Base-by-base conservation (phyloP, 139 green algal genomes). In the Gonium pectorale region DNA sequence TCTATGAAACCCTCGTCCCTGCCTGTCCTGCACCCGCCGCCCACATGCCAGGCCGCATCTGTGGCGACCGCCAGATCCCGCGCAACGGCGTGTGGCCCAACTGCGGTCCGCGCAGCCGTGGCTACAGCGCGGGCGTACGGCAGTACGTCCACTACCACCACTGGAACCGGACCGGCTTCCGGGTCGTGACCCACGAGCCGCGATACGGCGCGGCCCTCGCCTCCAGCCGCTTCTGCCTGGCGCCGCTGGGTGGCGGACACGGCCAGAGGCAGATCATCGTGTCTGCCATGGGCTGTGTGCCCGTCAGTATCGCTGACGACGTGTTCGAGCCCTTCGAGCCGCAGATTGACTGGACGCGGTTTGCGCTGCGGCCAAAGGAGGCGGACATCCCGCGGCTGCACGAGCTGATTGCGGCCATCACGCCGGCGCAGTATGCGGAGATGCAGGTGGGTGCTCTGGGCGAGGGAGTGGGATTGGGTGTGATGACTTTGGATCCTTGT, bases 241-340 rank as follows among this genome's bases (percentile, higher is more conserved):
- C 83, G 51, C 83, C 79, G 2, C 69, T 79, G 44, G 86, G 86
- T 19, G 86, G 78, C 0, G 86, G 86, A 17, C 86, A 89, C 41
- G 86, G 86, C 0, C 83, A 89, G 62, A 79, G 86, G 21, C 83
- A 89, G 59, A 80, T 86, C 33, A 68, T 89, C 26, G 86, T 86
- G n/a, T 78, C 70, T 5, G 80, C 79, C 60, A 86, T 88, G 75
- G 87, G 87, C 24, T 90, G 87, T 77, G 38, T 90, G 2, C 87
- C 87, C 0, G 87, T 90, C 3, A 56, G 46, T 40, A 88, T 85
- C 66, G 64, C 64, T 2, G 86, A 90, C 66, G 46, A 73, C 37
- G 73, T 90, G 52, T 75, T 82, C 31, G 71, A 90, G 64, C 86
- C 86, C 0, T 90, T 88, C 67, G 80, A 90, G 74, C 83, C 83